Evolutionary conservation across 2,329 filamentous ascomycete species (phyloP), one percentile per base, ranked within the genome.

Genomic region (Coniochaeta ligniaria): DNA sequence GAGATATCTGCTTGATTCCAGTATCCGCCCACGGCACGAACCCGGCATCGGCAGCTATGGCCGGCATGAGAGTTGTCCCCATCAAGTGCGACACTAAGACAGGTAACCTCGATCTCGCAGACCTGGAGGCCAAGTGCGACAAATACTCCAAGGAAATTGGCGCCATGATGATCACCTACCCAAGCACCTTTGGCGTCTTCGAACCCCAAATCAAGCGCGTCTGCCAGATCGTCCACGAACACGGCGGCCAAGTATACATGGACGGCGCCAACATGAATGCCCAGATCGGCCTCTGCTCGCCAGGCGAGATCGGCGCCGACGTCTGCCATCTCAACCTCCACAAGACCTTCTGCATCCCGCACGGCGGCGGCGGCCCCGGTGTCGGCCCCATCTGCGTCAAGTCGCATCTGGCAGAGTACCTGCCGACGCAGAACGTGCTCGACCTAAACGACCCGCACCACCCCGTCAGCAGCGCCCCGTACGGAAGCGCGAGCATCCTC

Each of bases 241-340:
- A 96, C 71, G 94, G 94, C 59, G 94, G 94, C 11, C 91, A 96
- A 71, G 94, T 98, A 17, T 98, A 97, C 80, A 97, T 98, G 94
- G 94, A 98, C 72, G 94, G 94, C 56, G 94, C 94, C 66, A 98
- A 98, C 79, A 95, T 97, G 92, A 98, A 97, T 72, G 94, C 94
- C 20, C 94, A 98, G 75, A 97, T 98, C 65, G 94, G 94, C 14
- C 83, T 98, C 12, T 96, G 92, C 79, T 96, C 92, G 0, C 94
- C 94, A 1, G 94, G 94, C 43, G 92, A 96, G 73, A 96, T 98
- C 66, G 94, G 94, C 22, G 94, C 94, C 33, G 94, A 98, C 72
- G 93, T 97, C 43, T 98, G 94, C 83, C 94, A 97, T 78, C 81
- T 98, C 62, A 98, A 98, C 76, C 83, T 98, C 47, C 94, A 98